phyloP scores from a whole-genome alignment of 345 rosid species.

The Dipteronia dyeriana region DNA sequence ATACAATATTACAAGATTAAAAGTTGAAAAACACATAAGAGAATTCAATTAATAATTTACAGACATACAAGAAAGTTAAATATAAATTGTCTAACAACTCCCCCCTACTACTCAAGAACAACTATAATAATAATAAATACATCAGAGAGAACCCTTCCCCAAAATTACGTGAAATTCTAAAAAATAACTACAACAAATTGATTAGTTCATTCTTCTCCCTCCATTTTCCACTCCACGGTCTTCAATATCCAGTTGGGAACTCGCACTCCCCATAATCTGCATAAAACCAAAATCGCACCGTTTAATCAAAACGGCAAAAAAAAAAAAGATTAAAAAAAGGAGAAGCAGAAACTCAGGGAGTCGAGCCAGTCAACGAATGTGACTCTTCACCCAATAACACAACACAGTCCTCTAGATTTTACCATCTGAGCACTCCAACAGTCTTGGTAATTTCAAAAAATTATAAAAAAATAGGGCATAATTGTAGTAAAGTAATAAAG shows the following conservation, averaged over 20 bases:
- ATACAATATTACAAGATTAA: too few species aligned
- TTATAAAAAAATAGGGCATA: too few species aligned
- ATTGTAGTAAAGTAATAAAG: too few species aligned
- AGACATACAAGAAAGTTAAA: background rate
- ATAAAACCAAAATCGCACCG: background rate
- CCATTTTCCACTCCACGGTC: constrained; percentile 7
- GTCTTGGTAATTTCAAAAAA: too few species aligned
- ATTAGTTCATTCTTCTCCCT: background rate
- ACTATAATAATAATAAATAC: background rate
- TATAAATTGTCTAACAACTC: background rate
- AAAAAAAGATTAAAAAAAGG: too few species aligned
- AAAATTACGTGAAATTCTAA: background rate
- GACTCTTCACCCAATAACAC: background rate
- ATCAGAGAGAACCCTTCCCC: too few species aligned
- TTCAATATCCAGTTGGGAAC: constrained; percentile 64
- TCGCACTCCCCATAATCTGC: constrained; percentile 66
- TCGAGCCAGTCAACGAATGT: background rate
- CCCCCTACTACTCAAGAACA: background rate
- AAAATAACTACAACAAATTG: background rate
- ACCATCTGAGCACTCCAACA: too few species aligned
- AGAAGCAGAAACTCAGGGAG: background rate
- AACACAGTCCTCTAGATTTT: background rate
- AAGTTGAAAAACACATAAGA: background rate
- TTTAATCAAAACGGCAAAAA: too few species aligned
- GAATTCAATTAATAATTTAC: background rate